Evolutionary conservation across 441 rosid genomes (phyloP), one percentile per base, ranked within the genome.

Genomic region (Brassica hybrid): DNA sequence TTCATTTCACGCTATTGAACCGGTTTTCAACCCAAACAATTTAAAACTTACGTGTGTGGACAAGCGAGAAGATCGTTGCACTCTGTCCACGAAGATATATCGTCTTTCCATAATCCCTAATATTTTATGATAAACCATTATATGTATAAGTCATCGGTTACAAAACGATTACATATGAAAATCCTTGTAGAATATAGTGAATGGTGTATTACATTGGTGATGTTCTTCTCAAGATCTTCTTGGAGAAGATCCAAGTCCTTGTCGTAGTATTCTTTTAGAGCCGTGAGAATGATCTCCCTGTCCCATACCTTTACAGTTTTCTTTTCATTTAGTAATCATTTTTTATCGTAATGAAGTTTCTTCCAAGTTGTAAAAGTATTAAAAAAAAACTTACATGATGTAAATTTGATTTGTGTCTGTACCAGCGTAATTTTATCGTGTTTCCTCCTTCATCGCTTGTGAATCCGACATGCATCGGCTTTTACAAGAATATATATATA

Each of bases 391-490:
- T 87, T 73, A 91, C 99, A 72, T 93, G 99, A 75, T 92, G 97
- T 74, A 94, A 88, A 79, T 94, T 93, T 27, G 98, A 94, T 80
- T 92, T 94, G 80, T 87, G 99, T 69, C 84, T 88, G 81, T 83
- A 94, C 98, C 99, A 94, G 75, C 87, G 97, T 75, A 94, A 65
- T 3, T 83, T 82, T 7, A 94, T 86, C 58, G 97, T 86, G 87
- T 94, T 93, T 45, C 99, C 99, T 25, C 99, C 98, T 86, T 82
- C 81, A 45, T 94, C 98, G 63, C 77, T 88, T 0, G 97, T 94
- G 80, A 89, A 91, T 41, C 97, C 97, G 11, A 85, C 88, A 81
- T 94, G 99, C 92, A 93, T 77, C 52, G 99, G 99, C 97, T 94
- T 82, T 56, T 9, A 38, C 41, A 25, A 0, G 6, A 45, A 61